A percentile compares a stretch with the other conserved stretches of the same genome.
Conservation (phyloP, 2,329 filamentous ascomycete species). For the Chaetomiaceae sp. region DNA sequence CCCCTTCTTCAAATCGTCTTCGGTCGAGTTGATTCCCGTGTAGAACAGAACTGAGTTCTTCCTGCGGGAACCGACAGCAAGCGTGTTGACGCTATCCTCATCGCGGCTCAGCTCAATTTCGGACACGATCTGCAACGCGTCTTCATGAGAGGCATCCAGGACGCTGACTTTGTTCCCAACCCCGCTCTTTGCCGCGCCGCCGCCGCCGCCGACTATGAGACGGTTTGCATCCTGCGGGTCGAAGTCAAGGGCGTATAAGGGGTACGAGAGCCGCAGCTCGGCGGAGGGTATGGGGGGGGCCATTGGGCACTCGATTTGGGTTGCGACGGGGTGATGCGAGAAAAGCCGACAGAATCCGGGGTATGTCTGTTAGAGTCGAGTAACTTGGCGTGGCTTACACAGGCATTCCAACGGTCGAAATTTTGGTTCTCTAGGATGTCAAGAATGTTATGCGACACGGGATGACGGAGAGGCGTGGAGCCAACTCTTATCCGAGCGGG, state of each 20-base stretch:
- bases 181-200: slow-evolving; percentile 74
- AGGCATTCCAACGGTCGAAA: background rate
- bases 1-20: slow-evolving; percentile 65
- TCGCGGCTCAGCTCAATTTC: slow-evolving; percentile 75
- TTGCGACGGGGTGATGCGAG: background rate
- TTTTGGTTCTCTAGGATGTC: no score
- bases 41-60: slow-evolving; percentile 55
- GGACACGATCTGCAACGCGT: slow-evolving; percentile 59
- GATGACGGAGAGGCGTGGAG: background rate
- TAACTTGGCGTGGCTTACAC: background rate
- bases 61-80: slow-evolving; percentile 63
- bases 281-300: slow-evolving; percentile 43
- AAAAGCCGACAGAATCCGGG: background rate
- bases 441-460: background rate
- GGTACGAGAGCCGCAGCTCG: slow-evolving; percentile 70
- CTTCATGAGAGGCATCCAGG: slow-evolving; percentile 63
- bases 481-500: background rate
- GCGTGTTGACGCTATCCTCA: slow-evolving; percentile 84
- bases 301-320: slow-evolving; percentile 18
- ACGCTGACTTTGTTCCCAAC: slow-evolving; percentile 82
- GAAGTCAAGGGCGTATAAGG: slow-evolving; percentile 83
- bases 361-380: background rate
- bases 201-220: slow-evolving; percentile 80
- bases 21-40: slow-evolving; percentile 80
- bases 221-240: slow-evolving; percentile 73